Conservation (phyloP, 2,329 filamentous ascomycete species). For the Trichophyton mentagrophytes region DNA sequence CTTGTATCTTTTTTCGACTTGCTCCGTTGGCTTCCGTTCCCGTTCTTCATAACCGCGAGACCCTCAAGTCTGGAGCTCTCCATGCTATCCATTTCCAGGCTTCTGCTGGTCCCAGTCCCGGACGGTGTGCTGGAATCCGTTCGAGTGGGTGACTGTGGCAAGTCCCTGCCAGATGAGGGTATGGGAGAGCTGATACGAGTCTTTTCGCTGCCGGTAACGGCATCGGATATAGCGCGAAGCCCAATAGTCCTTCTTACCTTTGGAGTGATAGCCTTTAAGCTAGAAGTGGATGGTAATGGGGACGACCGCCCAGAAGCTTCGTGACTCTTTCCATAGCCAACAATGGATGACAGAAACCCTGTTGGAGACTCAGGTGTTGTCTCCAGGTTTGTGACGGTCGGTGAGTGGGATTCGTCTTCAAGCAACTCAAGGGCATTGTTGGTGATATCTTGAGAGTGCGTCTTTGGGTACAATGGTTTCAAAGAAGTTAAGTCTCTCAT, state of each 20-base stretch:
- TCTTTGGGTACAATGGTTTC: conserved; percentile 58
- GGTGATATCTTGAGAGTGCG: conserved; percentile 47
- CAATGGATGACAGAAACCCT: conserved; percentile 36
- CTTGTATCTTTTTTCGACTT: conserved; percentile 91
- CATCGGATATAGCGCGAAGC: conserved; percentile 75
- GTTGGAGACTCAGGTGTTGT: conserved; percentile 32
- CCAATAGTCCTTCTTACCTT: conserved; percentile 51
- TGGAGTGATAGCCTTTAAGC: conserved; percentile 46
- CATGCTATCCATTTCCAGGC: conserved; percentile 67
- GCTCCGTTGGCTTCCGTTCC: conserved; percentile 32
- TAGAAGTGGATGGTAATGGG: conserved; percentile 30
- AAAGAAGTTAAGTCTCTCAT: conserved; percentile 43
- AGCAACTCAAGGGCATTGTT: conserved; percentile 39
- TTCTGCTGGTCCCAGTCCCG: conserved; percentile 42
- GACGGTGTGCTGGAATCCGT: conserved; percentile 55
- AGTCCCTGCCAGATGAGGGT: conserved; percentile 38
- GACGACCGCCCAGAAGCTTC: conserved; percentile 42
- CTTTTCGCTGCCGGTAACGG: conserved; percentile 44
- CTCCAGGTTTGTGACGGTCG: conserved; percentile 46
- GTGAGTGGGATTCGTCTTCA: conserved; percentile 33
- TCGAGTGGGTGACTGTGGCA: conserved; percentile 52
- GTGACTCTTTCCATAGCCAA: conserved; percentile 19
- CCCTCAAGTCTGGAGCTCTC: conserved; percentile 42
- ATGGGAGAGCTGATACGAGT: conserved; percentile 32
- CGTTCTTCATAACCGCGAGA: conserved; percentile 40